Evolutionary conservation across 768 basidiomycete species (phyloP), one percentile per base, ranked within the genome.

Genomic region (Lanmaoa pseudosensibilis): DNA sequence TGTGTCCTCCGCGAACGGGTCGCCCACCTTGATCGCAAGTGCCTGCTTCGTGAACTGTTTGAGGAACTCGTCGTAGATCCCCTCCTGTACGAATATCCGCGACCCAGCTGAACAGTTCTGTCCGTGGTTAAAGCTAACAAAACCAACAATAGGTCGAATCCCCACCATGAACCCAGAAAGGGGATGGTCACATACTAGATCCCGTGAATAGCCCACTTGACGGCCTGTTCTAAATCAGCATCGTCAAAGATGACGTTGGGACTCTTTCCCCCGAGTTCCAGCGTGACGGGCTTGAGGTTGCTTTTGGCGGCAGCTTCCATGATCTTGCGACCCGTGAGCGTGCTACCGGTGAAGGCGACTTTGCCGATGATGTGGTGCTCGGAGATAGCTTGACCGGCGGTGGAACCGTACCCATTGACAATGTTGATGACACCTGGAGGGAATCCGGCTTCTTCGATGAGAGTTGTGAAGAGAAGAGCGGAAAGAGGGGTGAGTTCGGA

Each of bases 261-360:
- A 23, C 57, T 58, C 57, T 58, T 58, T 30, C 57, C 57, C 2
- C 57, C 57, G 16, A 58, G 56, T 37, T 58, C 57, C 23, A 58
- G 37, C 16, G 56, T 58, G 25, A 58, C 55, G 4, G 47, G 41
- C 21, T 58, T 58, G 44, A 58, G 56, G 33, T 58, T 58, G 11
- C 56, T 58, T 19, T 57, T 58, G 23, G 57, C 48, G 12, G 57
- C 41, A 12, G 57, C 57, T 41, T 58, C 56, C 56, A 58, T 51
- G 19, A 58, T 58, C 34, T 58, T 58, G 27, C 57, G 57, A 32
- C 57, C 57, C 1, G 45, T 46, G 23, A 58, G 48, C n/a, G 57
- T 58, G 56, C 44, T 51, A 10, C 57, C 57, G 0, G 57, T 58
- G 56, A 58, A 58, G 25, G 57, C 48, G 7, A 58, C 37, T 25